Evolutionary conservation across 2,329 filamentous ascomycete genomes (phyloP), one percentile per base, ranked within the genome.

Genomic region (Blastomyces percursus): DNA sequence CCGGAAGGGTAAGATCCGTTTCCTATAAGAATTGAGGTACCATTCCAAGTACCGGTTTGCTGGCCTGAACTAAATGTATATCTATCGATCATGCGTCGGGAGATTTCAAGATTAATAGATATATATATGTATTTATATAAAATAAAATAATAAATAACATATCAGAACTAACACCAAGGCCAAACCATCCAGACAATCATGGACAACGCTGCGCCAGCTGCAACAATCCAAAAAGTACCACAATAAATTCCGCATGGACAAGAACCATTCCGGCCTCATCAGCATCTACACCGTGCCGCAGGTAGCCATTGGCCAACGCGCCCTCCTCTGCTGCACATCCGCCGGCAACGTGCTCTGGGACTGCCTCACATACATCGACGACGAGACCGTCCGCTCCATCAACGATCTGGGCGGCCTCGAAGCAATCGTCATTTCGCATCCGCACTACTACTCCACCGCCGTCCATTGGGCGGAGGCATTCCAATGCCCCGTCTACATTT

Each of bases 381-480:
- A 81, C 1, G 80, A 80, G 3, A 92, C 89, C 0, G 74, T 89
- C 0, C 1, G 50, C 0, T 72, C 74, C 62, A 84, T 93, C 68
- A 78, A 81, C 6, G 71, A 70, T 0, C 77, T 85, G 7, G 89
- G 89, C 52, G 88, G 88, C 0, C 70, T 95, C 14, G 77, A 78
- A 42, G 89, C 86, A 0, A 91, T 94, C 55, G 85, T 85, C 67
- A 90, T 92, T 65, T 86, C 82, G 12, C 89, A 95, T 74, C 90
- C 90, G 60, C 90, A 95, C 72, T 95, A 89, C 75, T 94, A 90
- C 75, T 86, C 85, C 16, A 88, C 89, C 3, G 87, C 91, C 72
- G 73, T 89, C 0, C 83, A 87, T 67, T 95, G 90, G 90, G 86
- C 87, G 0, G 71, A 77, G 54, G 79, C 80, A 0, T 93, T 94